Evolutionary conservation across 1,284 basidiomycete species (phyloP).

Genomic region (Kalmanozyma brasiliensis): DNA sequence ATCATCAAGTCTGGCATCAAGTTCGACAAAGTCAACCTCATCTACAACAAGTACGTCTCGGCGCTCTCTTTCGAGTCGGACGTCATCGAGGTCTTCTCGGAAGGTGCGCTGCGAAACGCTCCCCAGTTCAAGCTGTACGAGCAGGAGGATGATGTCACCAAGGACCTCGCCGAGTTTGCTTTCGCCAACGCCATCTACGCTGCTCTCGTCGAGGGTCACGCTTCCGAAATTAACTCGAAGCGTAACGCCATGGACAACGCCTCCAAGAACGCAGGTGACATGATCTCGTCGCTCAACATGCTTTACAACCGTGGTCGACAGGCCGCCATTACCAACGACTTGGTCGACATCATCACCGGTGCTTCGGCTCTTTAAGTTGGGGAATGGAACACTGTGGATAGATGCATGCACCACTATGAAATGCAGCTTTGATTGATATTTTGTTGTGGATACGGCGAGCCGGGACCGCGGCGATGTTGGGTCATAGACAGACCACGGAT

Average conservation of each 20-base stretch:
- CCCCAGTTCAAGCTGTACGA: slow-evolving; percentile 65
- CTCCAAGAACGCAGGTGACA: slow-evolving; percentile 86
- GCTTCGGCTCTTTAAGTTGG: slow-evolving; percentile 68
- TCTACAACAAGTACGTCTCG: slow-evolving; percentile 96
- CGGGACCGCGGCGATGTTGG: too few species aligned
- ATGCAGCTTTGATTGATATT: slow-evolving; percentile 1
- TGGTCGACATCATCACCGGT: slow-evolving; percentile 95
- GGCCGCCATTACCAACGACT: slow-evolving; percentile 94
- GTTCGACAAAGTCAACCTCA: slow-evolving; percentile 85
- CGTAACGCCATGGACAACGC: slow-evolving; percentile 99
- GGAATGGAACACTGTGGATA: not conserved
- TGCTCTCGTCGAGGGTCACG: slow-evolving; percentile 93
- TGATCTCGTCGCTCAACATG: slow-evolving; percentile 67
- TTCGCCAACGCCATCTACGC: slow-evolving; percentile 96
- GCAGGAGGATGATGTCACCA: slow-evolving; percentile 77
- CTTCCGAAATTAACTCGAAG: slow-evolving; percentile 82
- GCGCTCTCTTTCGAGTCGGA: slow-evolving; percentile 90
- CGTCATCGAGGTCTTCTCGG: slow-evolving; percentile 75
- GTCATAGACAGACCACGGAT: too few species aligned
- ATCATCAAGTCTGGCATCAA: slow-evolving; percentile 85
- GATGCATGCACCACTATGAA: slow-evolving; percentile 6
- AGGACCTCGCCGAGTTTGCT: slow-evolving; percentile 93
- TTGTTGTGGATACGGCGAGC: too few species aligned
- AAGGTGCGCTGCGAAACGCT: slow-evolving; percentile 73
- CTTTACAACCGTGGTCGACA: slow-evolving; percentile 95